Evolutionary conservation across 306 rosid genomes (phyloP).

Genomic region (Astragalus glycyphyllos): DNA sequence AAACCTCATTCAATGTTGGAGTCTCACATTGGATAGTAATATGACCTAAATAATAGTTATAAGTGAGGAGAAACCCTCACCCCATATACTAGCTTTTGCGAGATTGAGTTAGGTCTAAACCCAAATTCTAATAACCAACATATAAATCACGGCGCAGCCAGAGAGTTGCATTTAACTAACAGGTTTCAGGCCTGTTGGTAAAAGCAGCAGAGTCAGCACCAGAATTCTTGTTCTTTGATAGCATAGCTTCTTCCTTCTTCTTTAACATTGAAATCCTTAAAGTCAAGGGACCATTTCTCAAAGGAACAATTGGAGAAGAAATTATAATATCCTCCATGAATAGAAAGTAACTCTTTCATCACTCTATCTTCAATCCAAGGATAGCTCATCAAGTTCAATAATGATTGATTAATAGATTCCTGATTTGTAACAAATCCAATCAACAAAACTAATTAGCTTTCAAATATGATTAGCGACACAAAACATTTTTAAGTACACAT

Average conservation of each 20-base stretch:
- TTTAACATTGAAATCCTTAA: constrained; percentile 35
- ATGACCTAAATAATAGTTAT: too few species aligned
- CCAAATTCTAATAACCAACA: too few species aligned
- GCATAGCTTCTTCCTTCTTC: constrained; percentile 32
- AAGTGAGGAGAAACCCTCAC: too few species aligned
- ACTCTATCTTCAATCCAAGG: constrained; percentile 84
- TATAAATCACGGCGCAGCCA: too few species aligned
- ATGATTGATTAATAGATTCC: constrained; percentile 81
- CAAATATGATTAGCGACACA: not conserved
- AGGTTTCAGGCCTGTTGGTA: too few species aligned
- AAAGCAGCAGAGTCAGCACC: constrained; percentile 48
- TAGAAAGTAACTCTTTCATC: constrained; percentile 54
- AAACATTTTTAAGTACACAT: not conserved
- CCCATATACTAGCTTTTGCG: too few species aligned
- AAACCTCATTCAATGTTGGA: too few species aligned
- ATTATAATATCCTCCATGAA: constrained; percentile 87
- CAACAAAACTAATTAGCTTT: constrained; percentile 1
- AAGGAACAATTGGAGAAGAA: constrained; percentile 75
- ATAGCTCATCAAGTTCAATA: constrained; percentile 76
- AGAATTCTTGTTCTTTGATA: constrained; percentile 60
- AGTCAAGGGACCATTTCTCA: constrained; percentile 92
- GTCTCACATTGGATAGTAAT: too few species aligned
- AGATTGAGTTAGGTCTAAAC: too few species aligned
- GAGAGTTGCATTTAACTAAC: too few species aligned
- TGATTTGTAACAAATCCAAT: constrained; percentile 55